Conservation (phyloP, 2,329 filamentous ascomycete genomes). For the Arthrobotrys megalospora region DNA sequence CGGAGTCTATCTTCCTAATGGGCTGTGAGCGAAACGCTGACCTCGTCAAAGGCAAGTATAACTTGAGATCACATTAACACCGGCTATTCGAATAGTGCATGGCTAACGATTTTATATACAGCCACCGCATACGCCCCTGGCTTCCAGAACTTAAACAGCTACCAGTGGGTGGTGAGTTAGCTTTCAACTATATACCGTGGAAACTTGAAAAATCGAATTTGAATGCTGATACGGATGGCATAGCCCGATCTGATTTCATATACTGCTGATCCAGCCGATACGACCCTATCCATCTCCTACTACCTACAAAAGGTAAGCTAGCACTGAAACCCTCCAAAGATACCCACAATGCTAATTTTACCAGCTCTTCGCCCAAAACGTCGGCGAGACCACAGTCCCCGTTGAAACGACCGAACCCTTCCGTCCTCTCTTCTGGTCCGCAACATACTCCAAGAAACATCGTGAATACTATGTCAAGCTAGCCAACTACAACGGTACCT, state of each 20-base stretch:
- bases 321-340: background rate
- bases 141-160: conserved; percentile 40
- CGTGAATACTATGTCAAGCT: conserved; percentile 54
- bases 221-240: background rate
- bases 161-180: conserved; percentile 36
- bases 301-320: conserved; percentile 39
- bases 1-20: conserved; percentile 77
- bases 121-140: conserved; percentile 41
- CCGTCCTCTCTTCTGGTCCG: conserved; percentile 60
- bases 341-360: background rate
- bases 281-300: conserved; percentile 33
- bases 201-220: too few relatives aligned
- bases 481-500: conserved; percentile 60
- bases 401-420: conserved; percentile 33
- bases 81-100: too few relatives aligned
- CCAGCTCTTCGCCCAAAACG: conserved; percentile 13
- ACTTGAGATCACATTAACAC: too few relatives aligned
- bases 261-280: conserved; percentile 35
- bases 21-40: conserved; percentile 77
- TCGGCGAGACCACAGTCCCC: conserved; percentile 7
- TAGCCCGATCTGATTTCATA: conserved; percentile 38
- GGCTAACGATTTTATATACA: conserved; percentile 3
- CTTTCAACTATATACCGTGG: too few relatives aligned
- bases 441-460: conserved; percentile 49
- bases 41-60: conserved; percentile 71